These are phyloP conservation scores for Casaregolazyma suthepensis DNA, from an alignment of 1,139 yeast genomes.

Conservation along the genomic window DNA sequence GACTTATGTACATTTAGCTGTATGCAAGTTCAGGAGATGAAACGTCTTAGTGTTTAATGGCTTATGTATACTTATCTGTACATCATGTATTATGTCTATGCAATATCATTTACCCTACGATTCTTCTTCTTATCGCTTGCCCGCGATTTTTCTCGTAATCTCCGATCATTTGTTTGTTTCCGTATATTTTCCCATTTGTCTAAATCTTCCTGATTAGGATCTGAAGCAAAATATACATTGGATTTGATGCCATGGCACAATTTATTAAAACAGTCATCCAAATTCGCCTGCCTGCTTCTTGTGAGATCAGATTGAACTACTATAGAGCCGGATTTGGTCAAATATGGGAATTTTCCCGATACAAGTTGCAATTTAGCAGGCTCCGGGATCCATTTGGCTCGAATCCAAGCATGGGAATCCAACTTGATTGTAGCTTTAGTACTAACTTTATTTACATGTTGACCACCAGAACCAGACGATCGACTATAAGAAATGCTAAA, in stretches of 20 bases:
- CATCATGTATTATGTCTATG: background rate
- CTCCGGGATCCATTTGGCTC: slow-evolving; percentile 59
- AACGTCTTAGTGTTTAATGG: background rate
- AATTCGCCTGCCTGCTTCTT: slow-evolving; percentile 55
- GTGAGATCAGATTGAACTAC: slow-evolving; percentile 57
- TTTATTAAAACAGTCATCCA: slow-evolving; percentile 54
- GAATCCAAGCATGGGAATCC: slow-evolving; percentile 42
- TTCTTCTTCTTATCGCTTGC: slow-evolving; percentile 50
- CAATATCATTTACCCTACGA: slow-evolving; percentile 28
- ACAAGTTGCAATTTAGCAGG: slow-evolving; percentile 40
- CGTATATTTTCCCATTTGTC: slow-evolving; percentile 52
- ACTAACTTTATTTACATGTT: slow-evolving; percentile 70
- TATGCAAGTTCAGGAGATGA: background rate
- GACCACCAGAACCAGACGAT: slow-evolving; percentile 94
- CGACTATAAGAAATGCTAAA: slow-evolving; percentile 58
- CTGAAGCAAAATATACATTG: slow-evolving; percentile 45
- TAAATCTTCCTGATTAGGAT: slow-evolving; percentile 43
- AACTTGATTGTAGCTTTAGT: slow-evolving; percentile 68
- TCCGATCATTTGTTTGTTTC: slow-evolving; percentile 41
- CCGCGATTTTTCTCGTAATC: slow-evolving; percentile 48
- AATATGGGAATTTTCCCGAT: slow-evolving; percentile 42
- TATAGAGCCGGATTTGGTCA: slow-evolving; percentile 50
- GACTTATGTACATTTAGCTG: no score
- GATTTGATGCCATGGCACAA: slow-evolving; percentile 48
- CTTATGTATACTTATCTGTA: background rate